Evolutionary conservation across 1,284 basidiomycete genomes (phyloP).

Genomic region (Austroboletus niveus): DNA sequence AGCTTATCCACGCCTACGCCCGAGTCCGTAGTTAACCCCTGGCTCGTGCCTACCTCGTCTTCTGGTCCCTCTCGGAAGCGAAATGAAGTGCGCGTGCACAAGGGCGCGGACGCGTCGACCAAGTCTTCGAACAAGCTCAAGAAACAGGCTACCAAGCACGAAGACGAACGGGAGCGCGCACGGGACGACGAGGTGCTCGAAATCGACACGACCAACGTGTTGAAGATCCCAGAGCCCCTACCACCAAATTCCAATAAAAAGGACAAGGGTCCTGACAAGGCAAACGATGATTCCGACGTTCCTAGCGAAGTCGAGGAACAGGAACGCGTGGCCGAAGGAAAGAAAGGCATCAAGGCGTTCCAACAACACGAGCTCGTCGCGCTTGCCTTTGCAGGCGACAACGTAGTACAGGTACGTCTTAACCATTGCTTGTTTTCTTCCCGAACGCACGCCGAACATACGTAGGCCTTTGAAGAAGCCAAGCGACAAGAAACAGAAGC

Average conservation of each 20-base stretch:
- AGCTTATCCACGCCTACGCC: conserved; percentile 13
- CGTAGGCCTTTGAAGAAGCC: conserved; percentile 80
- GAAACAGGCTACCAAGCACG: conserved; percentile 57
- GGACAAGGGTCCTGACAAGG: conserved; percentile 8
- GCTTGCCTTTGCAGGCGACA: conserved; percentile 93
- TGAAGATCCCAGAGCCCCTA: conserved; percentile 36
- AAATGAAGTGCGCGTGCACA: conserved; percentile 67
- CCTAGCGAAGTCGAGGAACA: conserved; percentile 71
- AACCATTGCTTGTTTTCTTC: not conserved
- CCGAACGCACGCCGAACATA: not conserved
- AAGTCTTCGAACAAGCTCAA: conserved; percentile 73
- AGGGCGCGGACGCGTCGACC: conserved; percentile 54
- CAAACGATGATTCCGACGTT: conserved; percentile 43
- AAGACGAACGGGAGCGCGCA: conserved; percentile 53
- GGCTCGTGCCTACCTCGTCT: conserved; percentile 18
- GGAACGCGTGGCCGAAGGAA: conserved; percentile 45
- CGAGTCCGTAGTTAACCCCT: conserved; percentile 18
- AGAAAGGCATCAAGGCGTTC: conserved; percentile 61
- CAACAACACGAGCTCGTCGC: conserved; percentile 89
- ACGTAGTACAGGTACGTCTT: conserved; percentile 76
- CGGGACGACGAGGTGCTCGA: conserved; percentile 78
- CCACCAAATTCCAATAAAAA: conserved; percentile 13
- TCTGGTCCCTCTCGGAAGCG: conserved; percentile 41
- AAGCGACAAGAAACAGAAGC: conserved; percentile 78
- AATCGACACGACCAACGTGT: conserved; percentile 59